Evolutionary conservation across 495 filamentous ascomycete genomes (phyloP), one percentile per base, ranked within the genome.

Genomic region (Aspergillus sparsus): DNA sequence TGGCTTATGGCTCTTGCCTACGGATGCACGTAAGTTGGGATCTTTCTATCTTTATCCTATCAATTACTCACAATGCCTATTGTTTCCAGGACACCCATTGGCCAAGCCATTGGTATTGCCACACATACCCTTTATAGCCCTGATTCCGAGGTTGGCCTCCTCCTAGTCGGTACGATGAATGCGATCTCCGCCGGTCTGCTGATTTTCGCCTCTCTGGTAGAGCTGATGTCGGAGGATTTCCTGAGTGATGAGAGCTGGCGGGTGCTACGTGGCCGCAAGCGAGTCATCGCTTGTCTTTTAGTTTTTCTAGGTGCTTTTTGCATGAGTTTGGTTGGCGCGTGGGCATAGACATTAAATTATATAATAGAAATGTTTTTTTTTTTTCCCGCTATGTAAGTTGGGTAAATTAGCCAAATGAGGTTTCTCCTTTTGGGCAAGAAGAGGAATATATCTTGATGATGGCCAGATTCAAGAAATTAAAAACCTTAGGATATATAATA

Each of bases 241-340:
- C 69, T 88, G 13, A 83, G 78, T 7, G 85, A 87, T 58, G 83
- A 86, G 72, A 83, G 78, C 7, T 75, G 75, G 79, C 78, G 73
- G 41, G 63, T 71, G 16, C 70, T 96, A 50, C 84, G 79, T 16
- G 92, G 92, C 0, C 76, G 75, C 65, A 83, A 77, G 64, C 76
- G 91, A 50, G 68, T 89, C 31, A 75, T 87, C 54, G 91, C 91
- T 7, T 93, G 85, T 61, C 66, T 79, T 8, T 77, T 88, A 6
- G 90, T 96, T 5, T 77, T 90, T 16, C 79, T 76, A 0, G 92
- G 92, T 0, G 89, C 89, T 2, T 78, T 76, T 36, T 79, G 91
- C 56, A 96, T 96, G 92, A 86, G 89, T 45, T 69, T 89, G 21
- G 90, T 96, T 0, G 92, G 92, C 2, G 91, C 90, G 18, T 93